Base-by-base conservation (phyloP, 139 green algal genomes). In the Picochlorum sp. region DNA sequence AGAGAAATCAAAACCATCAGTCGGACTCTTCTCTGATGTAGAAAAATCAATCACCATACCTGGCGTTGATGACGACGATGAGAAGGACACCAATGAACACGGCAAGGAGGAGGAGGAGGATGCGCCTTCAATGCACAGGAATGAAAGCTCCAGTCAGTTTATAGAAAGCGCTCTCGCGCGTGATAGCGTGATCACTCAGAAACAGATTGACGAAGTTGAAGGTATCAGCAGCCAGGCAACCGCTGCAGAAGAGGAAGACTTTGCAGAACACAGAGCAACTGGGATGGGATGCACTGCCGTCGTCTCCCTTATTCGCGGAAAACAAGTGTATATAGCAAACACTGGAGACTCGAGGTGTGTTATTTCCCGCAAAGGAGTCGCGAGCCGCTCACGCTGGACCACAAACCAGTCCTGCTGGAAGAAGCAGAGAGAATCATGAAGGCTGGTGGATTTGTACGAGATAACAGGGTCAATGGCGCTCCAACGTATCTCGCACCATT, bases 401-500 rank as follows among this genome's bases (percentile, higher is more conserved):
- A 96, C 69, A 95, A 96, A 66, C 89, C 89, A 68, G 86, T 61
- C 14, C 67, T 89, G 30, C 80, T 88, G 44, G 66, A 56, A 9
- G 90, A 97, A 68, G 72, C 77, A 11, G 68, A 73, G 10, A 81
- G 90, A 61, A 96, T 96, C 57, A 83, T 86, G 23, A 72, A 72
- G 54, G 90, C 90, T 8, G 90, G 90, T 37, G 84, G 77, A 30
- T 89, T 87, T 64, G 72, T 86, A 18, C 66, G 65, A 4, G 70
- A 81, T 60, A 75, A 66, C 67, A 75, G 90, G 24, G 90, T 97
- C 9, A 97, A 97, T 51, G 90, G 89, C 71, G 92, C 92, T 49
- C 78, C 2, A 96, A 97, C 69, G 79, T 98, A 65, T 92, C 82
- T 3, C 82, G 92, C 28, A 92, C 92, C 4, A 92, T 98, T 54